Base-by-base conservation (phyloP, 345 rosid species). In the Salix suchowensis region DNA sequence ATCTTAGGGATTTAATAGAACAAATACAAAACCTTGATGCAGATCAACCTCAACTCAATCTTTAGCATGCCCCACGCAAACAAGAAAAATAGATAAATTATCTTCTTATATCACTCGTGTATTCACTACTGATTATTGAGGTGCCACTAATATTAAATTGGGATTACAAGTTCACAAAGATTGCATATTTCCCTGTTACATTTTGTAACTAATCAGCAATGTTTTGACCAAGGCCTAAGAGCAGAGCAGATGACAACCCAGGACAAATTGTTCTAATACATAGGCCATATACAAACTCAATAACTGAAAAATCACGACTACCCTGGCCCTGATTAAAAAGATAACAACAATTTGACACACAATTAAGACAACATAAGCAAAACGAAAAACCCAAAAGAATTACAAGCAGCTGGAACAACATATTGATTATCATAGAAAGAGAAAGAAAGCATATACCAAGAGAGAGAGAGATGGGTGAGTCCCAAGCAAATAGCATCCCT, bases 401-500 rank as follows among this genome's bases (percentile, higher is more conserved):
- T 26, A 37, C 6, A 67, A 4, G 9, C 32, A 58, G 15, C 28
- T 58, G 11, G 64, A 23, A 58, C 64, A 58, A 23, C 64, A 58
- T n/a, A 55, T 55, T n/a, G 28, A 55, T 55, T 55, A 55, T 16
- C 32, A 32, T 30, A 48, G 12, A 76, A 36, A 65, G 40, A 65
- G 13, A 36, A 39, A 80, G 74, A 61, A 71, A 4, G 15, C n/a
- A 1, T 69, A 58, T 89, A 95, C 98, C 96, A 89, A 50, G 89
- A 91, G 80, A 95, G 97, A 71, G 87, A 87, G 30, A 95, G 92
- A 80, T 88, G 90, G 23, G 97, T 86, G 77, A 89, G 88, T 62
- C 98, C 98, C 80, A 91, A 78, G 71, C 89, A 83, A 58, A 95
- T 82, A 5, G 94, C 91, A 80, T 95, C 98, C 82, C 97, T 91